Base-by-base conservation (phyloP, 257 asterid species). In the Solanum gandarillasii region DNA sequence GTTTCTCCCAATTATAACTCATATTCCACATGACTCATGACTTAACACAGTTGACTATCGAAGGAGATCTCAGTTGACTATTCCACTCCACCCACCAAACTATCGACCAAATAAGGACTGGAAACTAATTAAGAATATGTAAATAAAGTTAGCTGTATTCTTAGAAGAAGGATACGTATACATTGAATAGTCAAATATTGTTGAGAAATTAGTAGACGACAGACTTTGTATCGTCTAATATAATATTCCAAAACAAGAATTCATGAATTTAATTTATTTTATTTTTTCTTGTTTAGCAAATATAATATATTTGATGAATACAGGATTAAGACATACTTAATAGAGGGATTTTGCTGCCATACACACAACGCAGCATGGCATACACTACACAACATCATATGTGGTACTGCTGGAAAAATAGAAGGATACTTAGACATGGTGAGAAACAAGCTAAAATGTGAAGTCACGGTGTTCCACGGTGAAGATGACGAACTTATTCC, bases 321-420 rank as follows among this genome's bases (percentile, higher is more conserved):
- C 94, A 97, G 99, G 94, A 88, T 97, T 27, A 92, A 93, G 71
- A 95, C 96, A n/a, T 97, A 95, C 87, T 88, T 97, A 94, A 91
- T 97, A 55, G 99, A 97, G 76, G 97, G 98, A 23, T 97, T 97
- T 87, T 95, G 94, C 90, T 92, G 94, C 25, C 99, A 97, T 92
- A 95, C 99, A 1, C 99, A 97, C 91, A 96, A 95, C 52, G 95
- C 99, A 0, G 98, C 99, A 20, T 97, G 99, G 99, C 99, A 97
- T 38, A 97, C 99, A 0, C 94, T 97, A 5, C 99, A 97, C 95
- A 97, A 97, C 90, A 92, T 97, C 3, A 94, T 97, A 1, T 96
- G 97, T 14, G 99, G 99, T 9, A 95, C 98, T 5, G 99, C 98
- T 5, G 94, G 90, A 2, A 95, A 94, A 87, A 92, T 97, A 14